A percentile compares a stretch with the other conserved stretches of the same genome.
phyloP scores from a whole-genome alignment of 441 rosid species.

The Euphorbia celastroides region DNA sequence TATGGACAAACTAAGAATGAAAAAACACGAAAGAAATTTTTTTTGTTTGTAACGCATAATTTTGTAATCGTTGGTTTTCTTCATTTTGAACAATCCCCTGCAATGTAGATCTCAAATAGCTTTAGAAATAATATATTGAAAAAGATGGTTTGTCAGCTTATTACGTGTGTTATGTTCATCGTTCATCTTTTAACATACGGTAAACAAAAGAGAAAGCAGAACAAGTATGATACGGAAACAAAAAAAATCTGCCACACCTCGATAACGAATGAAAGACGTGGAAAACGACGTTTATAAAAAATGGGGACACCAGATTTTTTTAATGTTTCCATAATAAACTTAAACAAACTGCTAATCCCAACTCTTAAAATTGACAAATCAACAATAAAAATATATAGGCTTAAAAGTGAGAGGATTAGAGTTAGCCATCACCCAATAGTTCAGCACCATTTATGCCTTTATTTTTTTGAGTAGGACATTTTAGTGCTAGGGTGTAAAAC shows the following conservation, averaged over 20 bases:
- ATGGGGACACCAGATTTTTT: no score
- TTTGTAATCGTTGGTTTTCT: no score
- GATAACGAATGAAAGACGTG: no score
- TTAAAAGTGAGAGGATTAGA: constrained; percentile 14
- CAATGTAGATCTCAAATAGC: background rate
- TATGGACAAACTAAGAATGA: no score
- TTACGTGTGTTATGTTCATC: no score
- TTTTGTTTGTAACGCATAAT: no score
- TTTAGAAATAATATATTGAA: background rate
- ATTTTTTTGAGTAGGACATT: background rate
- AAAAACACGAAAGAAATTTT: no score
- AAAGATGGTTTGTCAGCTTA: constrained; percentile 31
- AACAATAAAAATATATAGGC: constrained; percentile 20
- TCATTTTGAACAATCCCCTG: background rate
- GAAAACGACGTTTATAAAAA: no score
- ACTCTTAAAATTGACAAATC: constrained; percentile 35
- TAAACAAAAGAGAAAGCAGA: constrained; percentile 25
- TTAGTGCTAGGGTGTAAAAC: background rate
- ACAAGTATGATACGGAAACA: no score
- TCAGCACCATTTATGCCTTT: background rate
- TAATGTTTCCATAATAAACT: no score
- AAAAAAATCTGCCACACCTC: no score
- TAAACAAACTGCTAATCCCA: constrained; percentile 29
- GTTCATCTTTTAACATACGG: constrained; percentile 30
- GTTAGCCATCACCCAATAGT: constrained; percentile 11